Evolutionary conservation across 2,329 filamentous ascomycete species (phyloP), one percentile per base, ranked within the genome.

Genomic region (Diaporthe batatas): DNA sequence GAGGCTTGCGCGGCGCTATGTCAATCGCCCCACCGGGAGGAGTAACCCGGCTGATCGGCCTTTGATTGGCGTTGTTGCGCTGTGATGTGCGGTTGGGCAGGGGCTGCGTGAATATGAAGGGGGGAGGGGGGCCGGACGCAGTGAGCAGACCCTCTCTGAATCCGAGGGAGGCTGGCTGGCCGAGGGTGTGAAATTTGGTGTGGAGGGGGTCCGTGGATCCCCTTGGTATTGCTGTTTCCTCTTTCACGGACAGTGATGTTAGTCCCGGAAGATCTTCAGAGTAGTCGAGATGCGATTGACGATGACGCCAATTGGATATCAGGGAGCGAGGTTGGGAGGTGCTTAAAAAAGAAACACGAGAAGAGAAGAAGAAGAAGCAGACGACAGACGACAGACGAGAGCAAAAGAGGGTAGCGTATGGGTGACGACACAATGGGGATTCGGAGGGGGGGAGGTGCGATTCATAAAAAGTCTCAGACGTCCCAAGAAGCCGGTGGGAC

Each of bases 1-100:
- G 57, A 74, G 71, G 75, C 68, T 72, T 76, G 74, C 73, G 73
- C 73, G 73, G 72, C 73, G 73, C 72, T 77, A 58, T 74, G 71
- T 71, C 75, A 73, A 68, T 73, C 67, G 73, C 75, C 69, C 67
- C 69, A 70, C 70, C 58, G 73, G 65, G 36, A 74, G 70, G 72
- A 67, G 42, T 18, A 74, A 67, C 70, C 68, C 73, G 73, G 73
- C 68, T 74, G 70, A 72, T 72, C 73, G 73, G 70, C 73, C 73
- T 74, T 54, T 51, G 62, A 65, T 65, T 65, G 62, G 62, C 62
- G 62, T 65, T 51, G 44, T 65, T 34, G 59, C 59, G 42, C 59
- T 64, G 42, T 42, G 59, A 25, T 34, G 59, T 65, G 59, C 59
- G 68, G 70, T 62, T 74, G 73, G 71, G 71, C 67, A 74, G 73